Conservation (phyloP, 1,139 yeast genomes). For the Suhomyces atakaporum region DNA sequence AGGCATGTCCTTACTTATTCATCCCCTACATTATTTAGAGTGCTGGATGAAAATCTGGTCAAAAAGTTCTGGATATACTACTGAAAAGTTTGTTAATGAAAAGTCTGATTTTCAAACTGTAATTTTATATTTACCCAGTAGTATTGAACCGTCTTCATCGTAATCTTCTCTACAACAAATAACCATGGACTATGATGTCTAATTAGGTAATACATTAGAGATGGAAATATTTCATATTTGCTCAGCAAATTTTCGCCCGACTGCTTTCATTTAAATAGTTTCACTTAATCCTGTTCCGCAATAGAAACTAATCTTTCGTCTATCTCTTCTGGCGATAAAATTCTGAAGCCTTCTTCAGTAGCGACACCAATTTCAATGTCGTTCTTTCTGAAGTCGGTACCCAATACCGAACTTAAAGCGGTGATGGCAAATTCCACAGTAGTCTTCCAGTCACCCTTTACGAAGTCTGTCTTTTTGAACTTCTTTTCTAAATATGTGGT, state of each 20-base stretch:
- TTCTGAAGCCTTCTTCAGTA: constrained; percentile 64
- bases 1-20: constrained; percentile 88
- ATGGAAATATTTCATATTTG: too few species aligned
- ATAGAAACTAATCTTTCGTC: constrained; percentile 91
- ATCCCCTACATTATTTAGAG: constrained; percentile 77
- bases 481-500: constrained; percentile 89
- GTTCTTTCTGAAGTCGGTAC: constrained; percentile 90
- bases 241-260: too few species aligned
- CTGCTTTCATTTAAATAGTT: neutral
- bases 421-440: constrained; percentile 89
- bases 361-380: constrained; percentile 95
- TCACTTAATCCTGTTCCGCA: constrained; percentile 84
- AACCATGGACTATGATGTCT: too few species aligned
- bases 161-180: too few species aligned
- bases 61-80: too few species aligned
- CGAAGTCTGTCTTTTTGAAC: constrained; percentile 71
- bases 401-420: constrained; percentile 80
- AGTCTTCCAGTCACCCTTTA: constrained; percentile 84
- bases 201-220: too few species aligned
- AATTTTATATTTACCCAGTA: too few species aligned
- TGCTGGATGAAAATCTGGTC: neutral
- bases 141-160: too few species aligned
- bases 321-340: constrained; percentile 79
- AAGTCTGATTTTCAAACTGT: too few species aligned
- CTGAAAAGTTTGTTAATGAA: too few species aligned